Evolutionary conservation across 768 basidiomycete species (phyloP), one percentile per base, ranked within the genome.

Genomic region (Tricholoma hemisulphureum): DNA sequence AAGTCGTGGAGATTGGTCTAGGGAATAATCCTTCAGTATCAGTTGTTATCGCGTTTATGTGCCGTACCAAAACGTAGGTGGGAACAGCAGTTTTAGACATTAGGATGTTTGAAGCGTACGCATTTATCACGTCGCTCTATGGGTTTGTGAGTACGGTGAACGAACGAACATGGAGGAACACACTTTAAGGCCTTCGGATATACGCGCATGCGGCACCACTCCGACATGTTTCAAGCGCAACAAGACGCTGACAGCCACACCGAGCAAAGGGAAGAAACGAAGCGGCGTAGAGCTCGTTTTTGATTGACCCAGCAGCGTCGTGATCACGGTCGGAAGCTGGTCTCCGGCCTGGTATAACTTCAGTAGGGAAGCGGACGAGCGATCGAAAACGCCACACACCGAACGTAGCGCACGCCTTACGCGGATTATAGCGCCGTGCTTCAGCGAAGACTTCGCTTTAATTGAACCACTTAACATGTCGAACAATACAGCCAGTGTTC

Each of bases 211-310:
- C 21, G 74, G 73, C 20, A 75, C 71, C 24, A 80, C 77, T 51
- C 76, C 71, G n/a, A 79, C 70, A 63, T 80, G 68, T 71, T 87
- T 89, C 26, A 95, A 73, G 18, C 86, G 83, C 23, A 89, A 74
- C 6, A 83, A 74, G 13, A 95, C 93, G 61, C 87, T 86, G 51
- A 93, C 69, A 1, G 85, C 78, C 7, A 86, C 80, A 2, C 92
- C 85, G 4, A 95, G 69, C 2, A 98, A 73, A 1, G 87, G 75
- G 6, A 76, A 59, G 39, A 77, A 62, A 46, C 70, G 69, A 1
- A 73, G 57, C 0, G 79, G 75, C 2, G 67, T 74, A 23, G 81
- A 72, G 28, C 76, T 75, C 0, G 82, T 67, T 66, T 86, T 88
- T 32, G 81, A 71, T 6, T 76, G 73, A 1, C 75, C 63, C 26